Evolutionary conservation across 352 stramenopile genomes (phyloP).

Genomic region (Phytophthora europaea): DNA sequence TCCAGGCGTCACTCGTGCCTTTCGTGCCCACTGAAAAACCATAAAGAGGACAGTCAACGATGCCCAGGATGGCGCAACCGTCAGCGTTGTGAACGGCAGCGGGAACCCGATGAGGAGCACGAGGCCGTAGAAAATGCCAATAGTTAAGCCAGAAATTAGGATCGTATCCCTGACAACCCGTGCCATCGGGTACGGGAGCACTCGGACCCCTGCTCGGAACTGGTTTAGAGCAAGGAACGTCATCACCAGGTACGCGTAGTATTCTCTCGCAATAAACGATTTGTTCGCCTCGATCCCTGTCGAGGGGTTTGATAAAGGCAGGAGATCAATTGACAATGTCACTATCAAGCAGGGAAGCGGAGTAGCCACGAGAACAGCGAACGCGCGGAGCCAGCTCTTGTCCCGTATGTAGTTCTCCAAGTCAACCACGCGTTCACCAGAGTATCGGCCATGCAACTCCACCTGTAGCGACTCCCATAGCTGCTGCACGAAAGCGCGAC

Average conservation of each 20-base stretch:
- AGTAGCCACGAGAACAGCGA: neutral
- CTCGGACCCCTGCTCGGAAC: conserved; percentile 8
- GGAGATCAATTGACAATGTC: neutral
- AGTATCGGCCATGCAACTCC: conserved; percentile 3
- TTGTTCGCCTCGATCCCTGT: conserved; percentile 1
- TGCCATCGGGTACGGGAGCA: neutral
- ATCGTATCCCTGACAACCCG: conserved; percentile 5
- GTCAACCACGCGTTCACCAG: neutral
- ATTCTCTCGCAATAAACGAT: conserved; percentile 2
- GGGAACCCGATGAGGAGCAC: conserved; percentile 10
- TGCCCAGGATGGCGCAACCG: conserved; percentile 1
- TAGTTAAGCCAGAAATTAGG: neutral
- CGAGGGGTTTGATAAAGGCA: neutral
- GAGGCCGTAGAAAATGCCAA: conserved; percentile 4
- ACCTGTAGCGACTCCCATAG: conserved; percentile 7
- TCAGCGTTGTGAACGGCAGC: conserved; percentile 23
- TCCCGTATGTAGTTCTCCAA: neutral
- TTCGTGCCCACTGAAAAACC: conserved; percentile 12
- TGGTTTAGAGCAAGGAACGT: conserved; percentile 12
- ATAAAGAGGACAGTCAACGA: conserved; percentile 4
- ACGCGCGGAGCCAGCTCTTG: neutral
- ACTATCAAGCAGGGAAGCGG: conserved; percentile 2
- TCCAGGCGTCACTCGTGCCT: conserved; percentile 7
- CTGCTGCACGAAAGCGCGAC: neutral
- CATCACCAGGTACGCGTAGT: conserved; percentile 9